Evolutionary conservation across 345 rosid genomes (phyloP).

Genomic region (Brassica rapa): DNA sequence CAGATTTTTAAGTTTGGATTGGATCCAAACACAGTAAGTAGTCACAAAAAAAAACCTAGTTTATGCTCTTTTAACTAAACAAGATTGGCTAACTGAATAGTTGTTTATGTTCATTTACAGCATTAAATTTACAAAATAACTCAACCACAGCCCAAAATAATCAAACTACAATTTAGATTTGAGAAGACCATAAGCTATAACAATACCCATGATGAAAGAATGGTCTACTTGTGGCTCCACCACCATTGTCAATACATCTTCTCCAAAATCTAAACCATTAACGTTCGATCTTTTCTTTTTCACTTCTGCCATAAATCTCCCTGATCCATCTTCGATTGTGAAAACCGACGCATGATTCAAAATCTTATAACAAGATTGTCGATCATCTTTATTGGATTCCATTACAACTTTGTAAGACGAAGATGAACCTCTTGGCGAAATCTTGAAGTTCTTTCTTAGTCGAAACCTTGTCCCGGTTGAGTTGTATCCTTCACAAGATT

Average conservation of each 20-base stretch:
- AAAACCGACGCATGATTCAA: slow-evolving; percentile 36
- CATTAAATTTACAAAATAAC: neutral
- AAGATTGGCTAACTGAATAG: neutral
- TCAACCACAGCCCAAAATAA: neutral
- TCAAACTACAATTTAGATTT: slow-evolving; percentile 35
- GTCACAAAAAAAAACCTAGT: neutral
- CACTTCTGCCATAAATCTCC: slow-evolving; percentile 53
- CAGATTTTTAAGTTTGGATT: neutral
- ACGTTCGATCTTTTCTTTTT: slow-evolving; percentile 49
- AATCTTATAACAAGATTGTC: slow-evolving; percentile 30
- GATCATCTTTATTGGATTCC: slow-evolving; percentile 13
- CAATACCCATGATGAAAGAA: slow-evolving; percentile 53
- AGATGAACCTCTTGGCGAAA: slow-evolving; percentile 20
- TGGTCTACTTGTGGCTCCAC: slow-evolving; percentile 59
- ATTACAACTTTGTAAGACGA: slow-evolving; percentile 34
- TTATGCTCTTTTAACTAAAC: neutral
- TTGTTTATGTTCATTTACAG: neutral
- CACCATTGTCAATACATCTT: slow-evolving; percentile 56
- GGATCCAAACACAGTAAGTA: neutral
- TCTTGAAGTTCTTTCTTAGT: slow-evolving; percentile 40
- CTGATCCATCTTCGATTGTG: slow-evolving; percentile 42
- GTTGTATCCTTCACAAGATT: slow-evolving; percentile 48
- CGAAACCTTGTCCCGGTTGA: slow-evolving; percentile 38
- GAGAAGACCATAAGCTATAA: slow-evolving; percentile 50
- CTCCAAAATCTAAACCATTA: slow-evolving; percentile 50